phyloP scores from a whole-genome alignment of 768 basidiomycete species.

The Podaxis pistillaris region DNA sequence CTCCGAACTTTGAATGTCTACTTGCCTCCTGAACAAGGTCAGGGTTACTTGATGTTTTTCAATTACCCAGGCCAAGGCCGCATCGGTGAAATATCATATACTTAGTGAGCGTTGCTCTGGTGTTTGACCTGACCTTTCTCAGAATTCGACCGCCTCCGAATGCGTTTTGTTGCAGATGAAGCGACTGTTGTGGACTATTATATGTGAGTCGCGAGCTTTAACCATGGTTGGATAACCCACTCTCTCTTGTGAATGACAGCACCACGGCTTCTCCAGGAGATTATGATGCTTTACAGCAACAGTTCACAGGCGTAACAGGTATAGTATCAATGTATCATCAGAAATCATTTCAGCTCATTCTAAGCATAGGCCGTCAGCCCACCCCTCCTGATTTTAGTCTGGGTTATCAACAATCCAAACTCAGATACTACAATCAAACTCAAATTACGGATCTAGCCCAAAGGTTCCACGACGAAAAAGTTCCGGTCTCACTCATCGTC shows the following conservation, averaged over 20 bases:
- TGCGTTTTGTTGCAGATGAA: conserved; percentile 30
- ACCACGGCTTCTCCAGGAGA: conserved; percentile 34
- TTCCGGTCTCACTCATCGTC: conserved; percentile 34
- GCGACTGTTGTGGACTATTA: conserved; percentile 35
- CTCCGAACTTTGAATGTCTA: background rate
- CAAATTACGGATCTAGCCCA: conserved; percentile 34
- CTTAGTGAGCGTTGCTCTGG: background rate
- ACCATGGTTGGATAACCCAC: background rate
- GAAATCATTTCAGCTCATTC: background rate
- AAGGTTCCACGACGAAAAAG: conserved; percentile 33
- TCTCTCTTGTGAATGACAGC: conserved; percentile 15
- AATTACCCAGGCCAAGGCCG: conserved; percentile 36
- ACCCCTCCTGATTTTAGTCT: conserved; percentile 34
- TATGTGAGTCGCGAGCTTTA: conserved; percentile 21
- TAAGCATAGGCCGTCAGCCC: conserved; percentile 29
- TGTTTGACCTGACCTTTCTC: background rate
- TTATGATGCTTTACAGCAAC: conserved; percentile 33
- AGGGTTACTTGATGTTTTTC: conserved; percentile 36
- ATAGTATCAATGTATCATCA: background rate
- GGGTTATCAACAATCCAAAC: conserved; percentile 36
- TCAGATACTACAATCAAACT: conserved; percentile 35
- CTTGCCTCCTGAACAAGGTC: background rate
- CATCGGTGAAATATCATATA: conserved; percentile 22
- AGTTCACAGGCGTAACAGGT: conserved; percentile 36
- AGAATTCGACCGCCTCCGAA: conserved; percentile 33